Evolutionary conservation across 305 asterid genomes (phyloP).

Genomic region (Andrographis paniculata): DNA sequence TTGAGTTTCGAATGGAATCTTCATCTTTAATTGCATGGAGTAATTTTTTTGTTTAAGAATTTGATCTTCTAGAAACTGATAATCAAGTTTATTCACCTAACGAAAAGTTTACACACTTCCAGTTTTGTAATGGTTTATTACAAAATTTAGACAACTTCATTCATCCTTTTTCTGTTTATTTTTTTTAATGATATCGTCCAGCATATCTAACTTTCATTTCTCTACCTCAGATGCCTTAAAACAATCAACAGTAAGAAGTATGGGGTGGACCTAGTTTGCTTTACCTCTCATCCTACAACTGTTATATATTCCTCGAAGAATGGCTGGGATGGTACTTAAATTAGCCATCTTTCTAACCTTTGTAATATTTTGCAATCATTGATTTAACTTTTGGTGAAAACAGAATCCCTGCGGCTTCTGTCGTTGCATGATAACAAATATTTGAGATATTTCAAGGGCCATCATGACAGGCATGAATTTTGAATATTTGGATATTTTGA

Average conservation of each 20-base stretch:
- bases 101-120: too few relatives aligned
- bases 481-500: slow-evolving; percentile 13
- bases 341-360: slow-evolving; percentile 9
- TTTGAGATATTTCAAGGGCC: slow-evolving; percentile 97
- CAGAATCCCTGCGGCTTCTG: slow-evolving; percentile 96
- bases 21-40: too few relatives aligned
- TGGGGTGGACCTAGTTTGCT: slow-evolving; percentile 94
- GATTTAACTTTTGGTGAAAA: slow-evolving; percentile 20
- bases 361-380: slow-evolving; percentile 19
- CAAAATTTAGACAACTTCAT: too few relatives aligned
- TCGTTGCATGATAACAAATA: slow-evolving; percentile 94
- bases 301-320: slow-evolving; percentile 97
- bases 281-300: slow-evolving; percentile 93
- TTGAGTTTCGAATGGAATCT: too few relatives aligned
- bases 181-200: too few relatives aligned
- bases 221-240: slow-evolving; percentile 70
- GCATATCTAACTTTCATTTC: too few relatives aligned
- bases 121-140: too few relatives aligned
- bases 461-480: slow-evolving; percentile 82
- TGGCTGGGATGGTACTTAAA: slow-evolving; percentile 93
- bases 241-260: slow-evolving; percentile 95
- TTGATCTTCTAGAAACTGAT: too few relatives aligned
- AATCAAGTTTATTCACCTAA: too few relatives aligned
- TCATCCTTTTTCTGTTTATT: too few relatives aligned
- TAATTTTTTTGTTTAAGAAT: too few relatives aligned